Evolutionary conservation across 352 stramenopile species (phyloP).

Genomic region (Globisporangium ultimum): DNA sequence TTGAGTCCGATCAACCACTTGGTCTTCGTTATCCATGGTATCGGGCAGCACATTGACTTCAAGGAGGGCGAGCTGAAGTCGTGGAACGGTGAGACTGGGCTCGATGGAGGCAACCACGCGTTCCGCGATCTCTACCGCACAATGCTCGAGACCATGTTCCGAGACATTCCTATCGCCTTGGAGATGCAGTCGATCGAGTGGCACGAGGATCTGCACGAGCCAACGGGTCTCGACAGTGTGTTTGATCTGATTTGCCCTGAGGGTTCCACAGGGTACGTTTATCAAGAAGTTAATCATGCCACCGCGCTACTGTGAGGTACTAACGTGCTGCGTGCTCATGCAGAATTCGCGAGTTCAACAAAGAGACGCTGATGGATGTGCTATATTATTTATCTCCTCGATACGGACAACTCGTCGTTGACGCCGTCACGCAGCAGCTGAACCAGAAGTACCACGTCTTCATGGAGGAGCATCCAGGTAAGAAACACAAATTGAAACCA

Average conservation of each 20-base stretch:
- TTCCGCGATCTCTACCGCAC: conserved; percentile 76
- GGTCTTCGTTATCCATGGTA: conserved; percentile 86
- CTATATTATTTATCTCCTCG: conserved; percentile 90
- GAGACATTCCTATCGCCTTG: conserved; percentile 72
- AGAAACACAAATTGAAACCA: neutral
- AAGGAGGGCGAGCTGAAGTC: conserved; percentile 81
- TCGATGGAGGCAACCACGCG: conserved; percentile 75
- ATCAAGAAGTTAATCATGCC: too few relatives aligned
- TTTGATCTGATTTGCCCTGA: conserved; percentile 84
- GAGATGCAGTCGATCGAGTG: conserved; percentile 91
- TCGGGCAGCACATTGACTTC: conserved; percentile 84
- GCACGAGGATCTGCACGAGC: conserved; percentile 87
- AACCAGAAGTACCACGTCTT: conserved; percentile 91
- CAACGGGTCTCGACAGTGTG: conserved; percentile 77
- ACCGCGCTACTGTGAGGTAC: too few relatives aligned
- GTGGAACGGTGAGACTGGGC: conserved; percentile 64
- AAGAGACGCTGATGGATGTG: conserved; percentile 94
- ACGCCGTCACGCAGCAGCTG: conserved; percentile 86
- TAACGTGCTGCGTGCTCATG: too few relatives aligned
- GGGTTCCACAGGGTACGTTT: conserved; percentile 55
- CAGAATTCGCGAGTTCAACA: conserved; percentile 91
- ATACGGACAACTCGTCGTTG: conserved; percentile 90
- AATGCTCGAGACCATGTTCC: conserved; percentile 80
- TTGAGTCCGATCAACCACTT: conserved; percentile 77
- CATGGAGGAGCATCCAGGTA: conserved; percentile 81